Evolutionary conservation across 2,329 filamentous ascomycete genomes (phyloP).

Genomic region (Alternaria dauci): DNA sequence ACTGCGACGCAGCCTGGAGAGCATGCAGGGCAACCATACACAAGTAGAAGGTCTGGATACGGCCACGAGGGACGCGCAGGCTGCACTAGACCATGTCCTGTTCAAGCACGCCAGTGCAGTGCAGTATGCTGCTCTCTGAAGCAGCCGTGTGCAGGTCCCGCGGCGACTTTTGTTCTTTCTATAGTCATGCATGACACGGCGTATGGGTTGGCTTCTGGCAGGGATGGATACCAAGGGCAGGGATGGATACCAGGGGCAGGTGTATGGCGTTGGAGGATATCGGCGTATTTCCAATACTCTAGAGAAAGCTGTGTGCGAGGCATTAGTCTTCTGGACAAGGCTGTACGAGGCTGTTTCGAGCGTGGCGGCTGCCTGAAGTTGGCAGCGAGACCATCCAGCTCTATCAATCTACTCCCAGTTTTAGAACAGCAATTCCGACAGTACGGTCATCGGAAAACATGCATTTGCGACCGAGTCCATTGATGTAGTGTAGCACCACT

Average conservation of each 20-base stretch:
- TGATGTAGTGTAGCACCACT: constrained; percentile 31
- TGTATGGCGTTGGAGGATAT: constrained; percentile 28
- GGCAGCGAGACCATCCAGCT: not conserved
- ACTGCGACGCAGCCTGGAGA: constrained; percentile 50
- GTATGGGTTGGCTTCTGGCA: constrained; percentile 23
- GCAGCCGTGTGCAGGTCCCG: constrained; percentile 40
- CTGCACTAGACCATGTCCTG: constrained; percentile 47
- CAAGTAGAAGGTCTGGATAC: constrained; percentile 49
- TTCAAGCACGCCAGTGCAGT: constrained; percentile 43
- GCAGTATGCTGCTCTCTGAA: constrained; percentile 45
- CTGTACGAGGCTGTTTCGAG: constrained; percentile 1
- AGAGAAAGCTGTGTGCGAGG: constrained; percentile 10
- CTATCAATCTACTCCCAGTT: constrained; percentile 24
- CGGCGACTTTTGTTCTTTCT: constrained; percentile 24
- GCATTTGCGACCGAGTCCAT: constrained; percentile 36
- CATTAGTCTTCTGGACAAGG: not conserved
- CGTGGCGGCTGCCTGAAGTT: constrained; percentile 11
- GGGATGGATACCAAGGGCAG: constrained; percentile 23
- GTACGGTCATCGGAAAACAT: constrained; percentile 42
- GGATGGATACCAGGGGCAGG: constrained; percentile 20
- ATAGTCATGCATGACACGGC: constrained; percentile 31
- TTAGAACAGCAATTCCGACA: constrained; percentile 36
- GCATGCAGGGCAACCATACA: constrained; percentile 49
- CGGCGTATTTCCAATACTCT: constrained; percentile 34
- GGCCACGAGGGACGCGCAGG: constrained; percentile 40